Conservation (phyloP, 75 land plant species). For the Selaginella moellendorffii region DNA sequence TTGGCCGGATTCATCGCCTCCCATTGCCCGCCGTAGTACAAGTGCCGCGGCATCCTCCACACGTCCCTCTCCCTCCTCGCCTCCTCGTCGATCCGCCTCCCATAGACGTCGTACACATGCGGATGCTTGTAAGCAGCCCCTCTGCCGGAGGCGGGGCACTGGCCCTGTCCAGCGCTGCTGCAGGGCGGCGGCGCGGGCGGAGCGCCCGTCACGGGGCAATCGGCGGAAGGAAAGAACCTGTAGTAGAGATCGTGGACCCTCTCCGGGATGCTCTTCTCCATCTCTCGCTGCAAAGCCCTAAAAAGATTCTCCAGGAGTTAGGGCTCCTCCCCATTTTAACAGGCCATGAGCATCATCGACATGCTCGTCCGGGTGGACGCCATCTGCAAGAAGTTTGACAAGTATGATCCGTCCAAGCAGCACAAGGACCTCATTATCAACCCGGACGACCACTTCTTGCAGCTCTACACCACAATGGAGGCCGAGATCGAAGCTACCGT, state of each 20-base stretch:
- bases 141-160: not conserved
- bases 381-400: not conserved
- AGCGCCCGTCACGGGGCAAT: not conserved
- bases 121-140: conserved; percentile 21
- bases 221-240: conserved; percentile 10
- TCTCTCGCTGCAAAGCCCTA: no score
- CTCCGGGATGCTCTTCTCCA: conserved; percentile 15
- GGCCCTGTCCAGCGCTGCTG: not conserved
- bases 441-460: not conserved
- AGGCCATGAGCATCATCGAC: not conserved
- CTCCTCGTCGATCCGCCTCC: conserved; percentile 10
- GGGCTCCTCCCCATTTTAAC: no score
- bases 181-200: not conserved
- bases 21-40: not conserved
- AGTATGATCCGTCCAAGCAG: not conserved
- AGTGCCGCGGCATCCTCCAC: conserved; percentile 7
- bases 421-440: not conserved
- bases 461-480: not conserved
- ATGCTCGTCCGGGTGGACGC: not conserved
- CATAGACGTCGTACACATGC: conserved; percentile 17
- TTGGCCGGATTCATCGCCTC: conserved; percentile 16
- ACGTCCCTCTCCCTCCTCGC: conserved; percentile 10
- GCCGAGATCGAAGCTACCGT: not conserved
- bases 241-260: conserved; percentile 17
- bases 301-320: no score